phyloP scores from a whole-genome alignment of 1,139 yeast genomes.

The Candida glucosophila region DNA sequence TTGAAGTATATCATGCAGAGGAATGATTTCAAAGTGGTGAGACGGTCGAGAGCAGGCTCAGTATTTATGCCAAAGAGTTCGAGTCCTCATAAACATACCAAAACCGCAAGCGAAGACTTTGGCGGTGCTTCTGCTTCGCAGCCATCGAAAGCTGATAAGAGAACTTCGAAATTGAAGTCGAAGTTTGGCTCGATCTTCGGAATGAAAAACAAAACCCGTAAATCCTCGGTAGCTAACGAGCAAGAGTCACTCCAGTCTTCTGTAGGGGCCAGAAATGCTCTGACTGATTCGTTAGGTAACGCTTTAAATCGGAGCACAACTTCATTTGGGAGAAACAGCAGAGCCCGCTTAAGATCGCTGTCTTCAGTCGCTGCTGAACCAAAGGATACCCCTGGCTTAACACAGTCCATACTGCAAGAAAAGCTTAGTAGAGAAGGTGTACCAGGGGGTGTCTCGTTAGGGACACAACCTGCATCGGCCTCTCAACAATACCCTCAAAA shows the following conservation, averaged over 20 bases:
- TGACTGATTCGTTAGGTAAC: constrained; percentile 3
- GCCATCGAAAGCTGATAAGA: constrained; percentile 12
- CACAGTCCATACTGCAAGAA: too few species aligned
- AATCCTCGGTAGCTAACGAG: constrained; percentile 11
- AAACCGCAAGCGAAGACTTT: not conserved
- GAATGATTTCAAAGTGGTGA: constrained; percentile 1
- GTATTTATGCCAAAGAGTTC: too few species aligned
- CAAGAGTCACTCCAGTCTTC: constrained; percentile 19
- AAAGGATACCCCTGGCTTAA: constrained; percentile 7
- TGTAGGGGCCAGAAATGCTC: constrained; percentile 21
- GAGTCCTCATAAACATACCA: too few species aligned
- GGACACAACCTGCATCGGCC: too few species aligned
- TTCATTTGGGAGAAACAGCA: constrained; percentile 1
- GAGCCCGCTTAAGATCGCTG: constrained; percentile 6
- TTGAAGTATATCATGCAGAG: constrained; percentile 22
- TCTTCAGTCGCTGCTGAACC: constrained; percentile 19
- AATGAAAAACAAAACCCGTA: constrained; percentile 41
- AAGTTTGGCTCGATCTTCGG: constrained; percentile 82
- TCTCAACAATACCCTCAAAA: too few species aligned
- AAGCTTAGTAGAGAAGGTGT: too few species aligned
- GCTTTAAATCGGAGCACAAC: not conserved
- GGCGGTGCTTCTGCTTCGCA: constrained; percentile 2
- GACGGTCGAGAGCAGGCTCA: too few species aligned
- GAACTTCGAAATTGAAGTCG: constrained; percentile 49
- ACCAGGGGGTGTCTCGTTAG: too few species aligned